Conservation (phyloP, 129 eudicot genomes). For the Helianthus tuberosus region DNA sequence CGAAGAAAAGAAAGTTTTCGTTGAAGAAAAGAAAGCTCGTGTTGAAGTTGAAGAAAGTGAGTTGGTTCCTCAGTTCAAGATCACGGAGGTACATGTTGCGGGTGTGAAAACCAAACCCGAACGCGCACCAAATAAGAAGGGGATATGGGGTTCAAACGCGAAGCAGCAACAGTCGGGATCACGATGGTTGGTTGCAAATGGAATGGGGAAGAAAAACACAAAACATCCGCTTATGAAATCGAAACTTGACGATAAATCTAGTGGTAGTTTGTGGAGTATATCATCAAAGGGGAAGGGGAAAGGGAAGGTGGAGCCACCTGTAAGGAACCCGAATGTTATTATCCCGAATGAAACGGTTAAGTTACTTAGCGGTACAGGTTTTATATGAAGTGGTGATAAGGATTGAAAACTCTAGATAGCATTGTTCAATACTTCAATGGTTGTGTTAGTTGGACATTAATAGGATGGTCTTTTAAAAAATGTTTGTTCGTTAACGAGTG, state of each 20-base stretch:
- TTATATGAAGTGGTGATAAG: constrained; percentile 20
- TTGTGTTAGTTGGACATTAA: neutral
- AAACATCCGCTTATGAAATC: constrained; percentile 79
- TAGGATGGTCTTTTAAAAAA: neutral
- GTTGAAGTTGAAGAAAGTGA: constrained; percentile 41
- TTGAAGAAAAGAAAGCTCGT: constrained; percentile 31
- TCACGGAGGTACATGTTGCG: constrained; percentile 80
- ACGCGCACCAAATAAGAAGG: constrained; percentile 58
- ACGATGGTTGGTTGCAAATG: constrained; percentile 93
- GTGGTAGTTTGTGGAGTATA: constrained; percentile 80
- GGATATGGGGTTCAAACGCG: constrained; percentile 70
- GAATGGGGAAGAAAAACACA: constrained; percentile 89
- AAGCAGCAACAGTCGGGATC: constrained; percentile 86
- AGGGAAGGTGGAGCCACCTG: constrained; percentile 55
- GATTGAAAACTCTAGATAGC: neutral
- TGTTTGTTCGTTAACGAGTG: neutral
- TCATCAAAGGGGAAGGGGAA: constrained; percentile 71
- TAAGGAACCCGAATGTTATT: constrained; percentile 70
- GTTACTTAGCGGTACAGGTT: constrained; percentile 52
- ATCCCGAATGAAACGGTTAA: constrained; percentile 63
- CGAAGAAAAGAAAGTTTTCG: constrained; percentile 27
- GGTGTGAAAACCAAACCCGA: constrained; percentile 73
- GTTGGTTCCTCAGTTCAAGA: constrained; percentile 66
- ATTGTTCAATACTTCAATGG: neutral
- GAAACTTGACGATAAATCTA: constrained; percentile 47